Conservation (phyloP, 805 yeast genomes). For the Kregervanrija pseudodelftensis region DNA sequence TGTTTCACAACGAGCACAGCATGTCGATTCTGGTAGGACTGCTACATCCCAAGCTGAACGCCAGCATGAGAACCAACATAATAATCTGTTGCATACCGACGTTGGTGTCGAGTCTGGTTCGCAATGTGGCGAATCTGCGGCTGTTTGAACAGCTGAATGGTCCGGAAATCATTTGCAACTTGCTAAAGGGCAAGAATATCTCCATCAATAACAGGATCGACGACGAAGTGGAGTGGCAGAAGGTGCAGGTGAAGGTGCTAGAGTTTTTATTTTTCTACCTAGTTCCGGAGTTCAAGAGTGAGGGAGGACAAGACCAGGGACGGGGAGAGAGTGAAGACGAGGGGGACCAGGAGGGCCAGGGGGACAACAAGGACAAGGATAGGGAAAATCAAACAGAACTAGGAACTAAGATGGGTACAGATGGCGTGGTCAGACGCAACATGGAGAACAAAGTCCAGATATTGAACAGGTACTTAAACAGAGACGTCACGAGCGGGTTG, state of each 20-base stretch:
- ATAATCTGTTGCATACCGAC: constrained; percentile 42
- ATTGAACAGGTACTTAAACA: constrained; percentile 35
- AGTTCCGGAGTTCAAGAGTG: constrained; percentile 43
- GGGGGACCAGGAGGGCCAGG: too few relatives aligned
- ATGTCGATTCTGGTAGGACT: constrained; percentile 29
- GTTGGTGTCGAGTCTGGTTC: constrained; percentile 50
- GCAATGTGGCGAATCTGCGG: constrained; percentile 50
- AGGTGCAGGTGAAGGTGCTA: constrained; percentile 53
- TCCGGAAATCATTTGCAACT: constrained; percentile 41
- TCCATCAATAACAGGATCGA: not conserved
- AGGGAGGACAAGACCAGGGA: not conserved
- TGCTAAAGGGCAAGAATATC: constrained; percentile 27
- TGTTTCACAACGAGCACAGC: constrained; percentile 38
- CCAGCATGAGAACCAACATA: constrained; percentile 12
- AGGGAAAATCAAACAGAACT: not conserved
- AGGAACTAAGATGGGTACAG: constrained; percentile 17
- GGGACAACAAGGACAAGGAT: too few relatives aligned
- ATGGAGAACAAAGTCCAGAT: constrained; percentile 38
- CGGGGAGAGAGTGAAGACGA: not conserved
- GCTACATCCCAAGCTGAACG: constrained; percentile 13
- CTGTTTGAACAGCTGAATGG: constrained; percentile 53
- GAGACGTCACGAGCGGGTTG: constrained; percentile 41
- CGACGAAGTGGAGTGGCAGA: constrained; percentile 30
- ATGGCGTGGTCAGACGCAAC: constrained; percentile 28
- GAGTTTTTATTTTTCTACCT: constrained; percentile 67